phyloP scores from a whole-genome alignment of 352 stramenopile species.

The Phytophthora cryptogea region DNA sequence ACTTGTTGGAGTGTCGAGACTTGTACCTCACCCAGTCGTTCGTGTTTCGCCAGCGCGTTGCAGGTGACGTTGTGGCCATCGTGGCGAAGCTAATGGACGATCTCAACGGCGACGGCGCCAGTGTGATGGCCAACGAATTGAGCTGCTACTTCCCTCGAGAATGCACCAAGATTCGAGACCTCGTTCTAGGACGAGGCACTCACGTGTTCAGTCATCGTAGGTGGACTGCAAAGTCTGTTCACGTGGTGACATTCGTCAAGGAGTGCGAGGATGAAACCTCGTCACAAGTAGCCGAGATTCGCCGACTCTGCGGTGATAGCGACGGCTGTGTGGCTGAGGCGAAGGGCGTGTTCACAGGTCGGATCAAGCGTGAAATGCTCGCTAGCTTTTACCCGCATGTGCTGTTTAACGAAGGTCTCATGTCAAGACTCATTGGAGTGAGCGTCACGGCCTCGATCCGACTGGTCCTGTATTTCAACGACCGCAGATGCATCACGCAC shows the following conservation, averaged over 20 bases:
- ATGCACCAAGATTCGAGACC: too few species aligned
- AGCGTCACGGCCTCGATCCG: slow-evolving; percentile 21
- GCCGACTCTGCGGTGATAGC: slow-evolving; percentile 10
- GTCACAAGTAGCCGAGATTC: slow-evolving; percentile 15
- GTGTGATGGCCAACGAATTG: too few species aligned
- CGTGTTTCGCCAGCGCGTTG: too few species aligned
- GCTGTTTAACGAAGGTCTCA: slow-evolving; percentile 26
- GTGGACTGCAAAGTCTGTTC: not conserved
- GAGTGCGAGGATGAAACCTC: slow-evolving; percentile 26
- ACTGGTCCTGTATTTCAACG: slow-evolving; percentile 27
- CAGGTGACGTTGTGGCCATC: too few species aligned
- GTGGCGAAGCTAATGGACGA: too few species aligned
- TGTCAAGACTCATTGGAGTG: slow-evolving; percentile 26
- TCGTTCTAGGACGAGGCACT: too few species aligned
- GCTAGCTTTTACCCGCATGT: slow-evolving; percentile 30
- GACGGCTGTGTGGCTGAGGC: slow-evolving; percentile 30
- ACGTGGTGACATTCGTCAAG: slow-evolving; percentile 22
- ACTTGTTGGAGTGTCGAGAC: slow-evolving; percentile 26
- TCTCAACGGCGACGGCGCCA: not conserved
- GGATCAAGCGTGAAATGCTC: slow-evolving; percentile 34
- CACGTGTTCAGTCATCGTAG: too few species aligned
- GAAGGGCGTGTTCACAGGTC: slow-evolving; percentile 23
- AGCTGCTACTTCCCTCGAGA: too few species aligned
- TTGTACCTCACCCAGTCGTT: slow-evolving; percentile 26
- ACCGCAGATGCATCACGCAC: slow-evolving; percentile 11